Evolutionary conservation across 2,329 filamentous ascomycete genomes (phyloP).

Genomic region (Neonectria coccinea): DNA sequence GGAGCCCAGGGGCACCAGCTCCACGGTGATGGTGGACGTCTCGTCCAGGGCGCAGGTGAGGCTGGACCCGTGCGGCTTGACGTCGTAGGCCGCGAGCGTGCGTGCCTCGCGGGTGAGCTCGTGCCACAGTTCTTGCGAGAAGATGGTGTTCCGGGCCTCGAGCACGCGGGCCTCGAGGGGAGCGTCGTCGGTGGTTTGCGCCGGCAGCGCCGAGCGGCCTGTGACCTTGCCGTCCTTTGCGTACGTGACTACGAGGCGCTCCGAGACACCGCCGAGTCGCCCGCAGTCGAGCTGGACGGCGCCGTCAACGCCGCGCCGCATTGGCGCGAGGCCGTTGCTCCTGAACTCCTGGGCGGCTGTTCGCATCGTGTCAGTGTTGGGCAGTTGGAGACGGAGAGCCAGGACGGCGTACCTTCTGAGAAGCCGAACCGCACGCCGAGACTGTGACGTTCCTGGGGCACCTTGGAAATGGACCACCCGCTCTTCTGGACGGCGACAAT

Average conservation of each 20-base stretch:
- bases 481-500: conserved; percentile 83
- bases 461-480: conserved; percentile 86
- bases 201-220: conserved; percentile 66
- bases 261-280: conserved; percentile 61
- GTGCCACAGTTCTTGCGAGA: conserved; percentile 89
- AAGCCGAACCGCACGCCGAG: conserved; percentile 93
- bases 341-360: conserved; percentile 68
- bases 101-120: conserved; percentile 88
- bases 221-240: conserved; percentile 67
- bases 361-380: conserved; percentile 43
- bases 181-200: conserved; percentile 64
- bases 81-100: conserved; percentile 75
- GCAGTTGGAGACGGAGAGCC: background rate
- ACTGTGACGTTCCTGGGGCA: conserved; percentile 78
- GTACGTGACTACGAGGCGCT: conserved; percentile 76
- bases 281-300: conserved; percentile 78
- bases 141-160: conserved; percentile 81
- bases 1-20: conserved; percentile 72
- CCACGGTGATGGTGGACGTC: conserved; percentile 69
- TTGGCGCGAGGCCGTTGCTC: conserved; percentile 81
- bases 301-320: conserved; percentile 81
- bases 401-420: conserved; percentile 71
- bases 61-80: conserved; percentile 70
- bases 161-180: conserved; percentile 75
- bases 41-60: conserved; percentile 68